Percentiles rank a stretch among this genome's conserved stretches.
These are phyloP conservation scores for Yamadazyma diddensiae DNA, from an alignment of 1,139 yeast genomes.

Conservation along the genomic window DNA sequence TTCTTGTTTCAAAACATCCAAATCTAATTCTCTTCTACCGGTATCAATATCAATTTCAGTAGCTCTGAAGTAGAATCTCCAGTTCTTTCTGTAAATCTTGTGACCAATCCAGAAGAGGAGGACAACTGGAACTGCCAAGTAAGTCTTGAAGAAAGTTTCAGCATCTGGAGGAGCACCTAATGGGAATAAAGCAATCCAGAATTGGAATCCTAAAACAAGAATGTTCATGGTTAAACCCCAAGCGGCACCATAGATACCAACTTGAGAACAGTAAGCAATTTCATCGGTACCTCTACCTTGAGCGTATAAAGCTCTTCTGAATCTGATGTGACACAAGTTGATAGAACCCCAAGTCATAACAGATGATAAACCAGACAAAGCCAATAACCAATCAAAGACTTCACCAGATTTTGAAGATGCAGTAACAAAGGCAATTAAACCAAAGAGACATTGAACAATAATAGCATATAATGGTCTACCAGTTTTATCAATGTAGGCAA, in stretches of 20 bases:
- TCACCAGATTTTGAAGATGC: constrained; percentile 62
- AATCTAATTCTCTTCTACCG: constrained; percentile 67
- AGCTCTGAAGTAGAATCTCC: constrained; percentile 45
- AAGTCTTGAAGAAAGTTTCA: constrained; percentile 55
- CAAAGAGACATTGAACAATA: constrained; percentile 53
- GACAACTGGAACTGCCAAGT: constrained; percentile 62
- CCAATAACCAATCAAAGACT: constrained; percentile 78
- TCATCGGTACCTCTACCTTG: constrained; percentile 68
- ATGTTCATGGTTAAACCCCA: constrained; percentile 60
- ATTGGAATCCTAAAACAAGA: constrained; percentile 72
- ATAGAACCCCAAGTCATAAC: constrained; percentile 84
- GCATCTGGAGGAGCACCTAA: constrained; percentile 56
- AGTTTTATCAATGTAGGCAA: constrained; percentile 68
- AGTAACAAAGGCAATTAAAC: constrained; percentile 64
- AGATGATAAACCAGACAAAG: constrained; percentile 80
- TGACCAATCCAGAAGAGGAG: constrained; percentile 56
- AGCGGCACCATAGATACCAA: constrained; percentile 69
- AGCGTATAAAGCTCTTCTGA: constrained; percentile 66
- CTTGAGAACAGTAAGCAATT: constrained; percentile 64
- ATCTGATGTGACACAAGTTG: constrained; percentile 71
- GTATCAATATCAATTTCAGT: constrained; percentile 62
- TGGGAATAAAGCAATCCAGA: constrained; percentile 77
- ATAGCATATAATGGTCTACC: constrained; percentile 77
- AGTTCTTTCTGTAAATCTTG: constrained; percentile 54
- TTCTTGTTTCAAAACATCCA: constrained; percentile 65